These are phyloP conservation scores for Chondrus crispus DNA, from an alignment of 23 red algal genomes.

Conservation along the genomic window DNA sequence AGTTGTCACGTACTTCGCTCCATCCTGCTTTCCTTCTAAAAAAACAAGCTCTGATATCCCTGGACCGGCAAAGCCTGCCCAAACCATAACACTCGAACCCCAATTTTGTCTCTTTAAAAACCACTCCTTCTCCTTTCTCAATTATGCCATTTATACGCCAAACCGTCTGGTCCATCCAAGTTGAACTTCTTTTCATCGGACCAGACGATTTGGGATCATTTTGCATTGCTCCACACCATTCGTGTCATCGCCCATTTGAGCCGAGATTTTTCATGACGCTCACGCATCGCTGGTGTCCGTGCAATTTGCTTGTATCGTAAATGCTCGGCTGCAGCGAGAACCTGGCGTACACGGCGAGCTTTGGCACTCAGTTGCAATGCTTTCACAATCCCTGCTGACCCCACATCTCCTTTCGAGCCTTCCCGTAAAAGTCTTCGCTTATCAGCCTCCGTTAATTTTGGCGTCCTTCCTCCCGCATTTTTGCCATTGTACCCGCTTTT, in stretches of 20 bases:
- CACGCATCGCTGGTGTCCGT: background rate
- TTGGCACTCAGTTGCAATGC: background rate
- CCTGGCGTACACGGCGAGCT: background rate
- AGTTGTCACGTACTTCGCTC: background rate
- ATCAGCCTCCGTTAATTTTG: background rate
- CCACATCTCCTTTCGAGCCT: background rate
- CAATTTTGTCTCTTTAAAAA: slow-evolving; percentile 7
- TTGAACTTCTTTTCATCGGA: background rate
- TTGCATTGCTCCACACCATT: too few species aligned
- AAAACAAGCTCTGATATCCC: background rate
- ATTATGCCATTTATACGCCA: slow-evolving; percentile 3
- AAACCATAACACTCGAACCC: background rate
- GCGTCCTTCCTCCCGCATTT: background rate
- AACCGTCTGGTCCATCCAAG: background rate
- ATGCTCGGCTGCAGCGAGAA: background rate
- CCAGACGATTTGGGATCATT: background rate
- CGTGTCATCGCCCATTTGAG: background rate
- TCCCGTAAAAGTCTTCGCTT: background rate
- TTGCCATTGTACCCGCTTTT: background rate
- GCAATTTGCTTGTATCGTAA: background rate
- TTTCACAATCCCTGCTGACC: background rate
- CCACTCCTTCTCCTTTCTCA: background rate
- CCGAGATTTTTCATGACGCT: background rate
- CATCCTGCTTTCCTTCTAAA: slow-evolving; percentile 15
- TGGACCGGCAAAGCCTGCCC: background rate